A percentile compares a stretch with the other conserved stretches of the same genome.
phyloP scores from a whole-genome alignment of 345 rosid genomes.

The Leavenworthia alabamica region DNA sequence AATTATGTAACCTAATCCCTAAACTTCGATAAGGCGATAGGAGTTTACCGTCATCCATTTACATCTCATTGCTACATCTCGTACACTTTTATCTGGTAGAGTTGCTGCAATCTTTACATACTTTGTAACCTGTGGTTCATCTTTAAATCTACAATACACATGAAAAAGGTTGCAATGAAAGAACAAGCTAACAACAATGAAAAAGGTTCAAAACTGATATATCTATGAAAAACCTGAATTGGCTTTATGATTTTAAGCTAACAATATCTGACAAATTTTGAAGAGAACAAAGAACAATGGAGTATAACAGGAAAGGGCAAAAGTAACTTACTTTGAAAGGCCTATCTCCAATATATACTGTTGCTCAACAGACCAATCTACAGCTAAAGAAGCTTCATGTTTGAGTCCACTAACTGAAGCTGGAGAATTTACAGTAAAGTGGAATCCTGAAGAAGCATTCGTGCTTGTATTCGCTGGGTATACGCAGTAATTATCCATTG shows the following conservation, averaged over 20 bases:
- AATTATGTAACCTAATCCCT: background rate
- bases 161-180: background rate
- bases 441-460: constrained; percentile 24
- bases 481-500: constrained; percentile 28
- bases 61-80: constrained; percentile 99
- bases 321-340: constrained; percentile 47
- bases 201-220: background rate
- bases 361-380: constrained; percentile 76
- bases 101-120: constrained; percentile 86
- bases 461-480: constrained; percentile 27
- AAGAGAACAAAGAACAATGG: background rate
- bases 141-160: constrained; percentile 46
- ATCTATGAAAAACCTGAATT: background rate
- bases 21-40: background rate
- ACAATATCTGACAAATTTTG: background rate
- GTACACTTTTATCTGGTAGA: constrained; percentile 79
- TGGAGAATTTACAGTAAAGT: constrained; percentile 25
- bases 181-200: background rate
- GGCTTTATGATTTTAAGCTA: background rate
- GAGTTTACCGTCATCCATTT: constrained; percentile 49
- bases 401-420: constrained; percentile 15
- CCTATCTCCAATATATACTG: constrained; percentile 73
- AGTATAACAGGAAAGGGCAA: background rate
- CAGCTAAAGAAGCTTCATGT: constrained; percentile 60
- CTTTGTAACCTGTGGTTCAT: constrained; percentile 68